Evolutionary conservation across 441 rosid genomes (phyloP).

Genomic region (Pelargonium australe): DNA sequence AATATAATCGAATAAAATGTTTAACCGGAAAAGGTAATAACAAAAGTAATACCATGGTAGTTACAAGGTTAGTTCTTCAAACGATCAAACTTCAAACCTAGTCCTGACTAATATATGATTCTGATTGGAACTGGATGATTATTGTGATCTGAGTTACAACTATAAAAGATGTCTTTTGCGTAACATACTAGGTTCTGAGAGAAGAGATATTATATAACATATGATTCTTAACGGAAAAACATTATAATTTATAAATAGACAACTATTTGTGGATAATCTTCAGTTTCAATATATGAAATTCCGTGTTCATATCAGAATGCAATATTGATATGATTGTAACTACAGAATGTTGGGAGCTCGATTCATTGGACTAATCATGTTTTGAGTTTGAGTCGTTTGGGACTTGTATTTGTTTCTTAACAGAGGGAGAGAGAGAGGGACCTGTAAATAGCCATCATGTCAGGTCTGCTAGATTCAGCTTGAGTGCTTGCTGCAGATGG

Average conservation of each 20-base stretch:
- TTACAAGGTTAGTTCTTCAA: neutral
- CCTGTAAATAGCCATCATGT: slow-evolving; percentile 94
- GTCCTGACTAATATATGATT: neutral
- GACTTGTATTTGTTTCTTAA: too few relatives aligned
- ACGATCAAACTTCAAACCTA: neutral
- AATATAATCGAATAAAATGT: neutral
- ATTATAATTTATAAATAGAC: neutral
- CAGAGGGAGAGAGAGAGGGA: slow-evolving; percentile 15
- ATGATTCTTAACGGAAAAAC: too few relatives aligned
- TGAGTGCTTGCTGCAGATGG: slow-evolving; percentile 52
- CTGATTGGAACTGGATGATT: neutral
- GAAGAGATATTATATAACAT: too few relatives aligned
- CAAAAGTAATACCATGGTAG: neutral
- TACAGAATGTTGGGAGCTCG: neutral
- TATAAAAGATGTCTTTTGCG: neutral
- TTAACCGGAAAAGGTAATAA: neutral
- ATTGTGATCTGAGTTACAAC: neutral
- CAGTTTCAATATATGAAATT: neutral
- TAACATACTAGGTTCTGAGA: too few relatives aligned
- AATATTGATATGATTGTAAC: neutral
- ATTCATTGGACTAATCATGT: neutral
- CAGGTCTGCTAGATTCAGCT: slow-evolving; percentile 50
- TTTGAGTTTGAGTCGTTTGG: neutral
- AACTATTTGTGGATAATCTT: neutral
- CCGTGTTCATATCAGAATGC: neutral